A percentile compares a stretch with the other conserved stretches of the same genome.
These are phyloP conservation scores for Xylaria sp. DNA, from an alignment of 2,329 filamentous ascomycete genomes.

Conservation along the genomic window DNA sequence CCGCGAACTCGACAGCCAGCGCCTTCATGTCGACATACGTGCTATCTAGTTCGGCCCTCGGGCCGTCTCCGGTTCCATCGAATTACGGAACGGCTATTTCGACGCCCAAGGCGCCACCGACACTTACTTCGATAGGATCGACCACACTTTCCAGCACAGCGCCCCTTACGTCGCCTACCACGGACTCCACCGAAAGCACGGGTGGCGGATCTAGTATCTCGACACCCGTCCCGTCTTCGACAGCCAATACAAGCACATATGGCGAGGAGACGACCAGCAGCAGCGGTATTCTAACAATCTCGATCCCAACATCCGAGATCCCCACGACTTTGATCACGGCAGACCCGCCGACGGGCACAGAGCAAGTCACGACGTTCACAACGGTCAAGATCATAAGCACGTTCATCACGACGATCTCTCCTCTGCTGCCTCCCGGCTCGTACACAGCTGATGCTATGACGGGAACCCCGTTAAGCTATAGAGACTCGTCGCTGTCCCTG, in stretches of 20 bases:
- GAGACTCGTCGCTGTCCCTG: no score
- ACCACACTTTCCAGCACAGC: background rate
- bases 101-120: background rate
- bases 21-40: background rate
- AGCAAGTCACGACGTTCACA: background rate
- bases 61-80: background rate
- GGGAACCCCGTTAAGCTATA: background rate
- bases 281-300: background rate
- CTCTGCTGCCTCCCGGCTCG: no score
- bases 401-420: background rate
- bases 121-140: background rate
- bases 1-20: background rate
- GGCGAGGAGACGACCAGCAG: background rate
- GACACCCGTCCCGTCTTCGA: no score
- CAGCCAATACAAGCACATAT: background rate
- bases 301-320: background rate
- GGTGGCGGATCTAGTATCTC: no score
- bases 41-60: background rate
- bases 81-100: background rate
- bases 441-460: background rate
- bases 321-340: background rate
- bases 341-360: background rate
- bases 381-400: background rate
- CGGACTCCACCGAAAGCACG: no score
- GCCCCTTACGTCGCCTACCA: background rate